Percentiles rank a stretch among this genome's conserved stretches.
Conservation (phyloP, 805 yeast genomes). For the Myxozyma vanderwaltii region DNA sequence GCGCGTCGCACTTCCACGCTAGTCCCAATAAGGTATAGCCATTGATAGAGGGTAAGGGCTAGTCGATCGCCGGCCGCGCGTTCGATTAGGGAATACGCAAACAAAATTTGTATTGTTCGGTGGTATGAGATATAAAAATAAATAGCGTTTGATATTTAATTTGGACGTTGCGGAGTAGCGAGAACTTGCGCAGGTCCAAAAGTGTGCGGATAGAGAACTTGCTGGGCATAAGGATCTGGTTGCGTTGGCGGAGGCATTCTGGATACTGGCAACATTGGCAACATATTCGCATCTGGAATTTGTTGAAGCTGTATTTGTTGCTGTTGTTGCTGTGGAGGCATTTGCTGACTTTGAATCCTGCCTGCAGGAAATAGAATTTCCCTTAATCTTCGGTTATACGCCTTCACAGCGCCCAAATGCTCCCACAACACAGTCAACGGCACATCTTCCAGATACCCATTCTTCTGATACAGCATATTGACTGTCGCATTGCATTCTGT, state of each 20-base stretch:
- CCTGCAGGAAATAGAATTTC: constrained; percentile 13
- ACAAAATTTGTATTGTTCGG: not conserved
- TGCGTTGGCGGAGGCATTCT: not conserved
- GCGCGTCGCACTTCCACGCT: constrained; percentile 14
- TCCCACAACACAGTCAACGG: constrained; percentile 25
- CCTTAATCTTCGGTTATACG: constrained; percentile 20
- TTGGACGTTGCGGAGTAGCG: constrained; percentile 7
- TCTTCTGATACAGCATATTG: constrained; percentile 20
- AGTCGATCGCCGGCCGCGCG: not conserved
- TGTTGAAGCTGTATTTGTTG: not conserved
- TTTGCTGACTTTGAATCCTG: too few relatives aligned
- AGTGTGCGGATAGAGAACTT: not conserved
- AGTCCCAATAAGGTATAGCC: constrained; percentile 1
- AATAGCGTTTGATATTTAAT: not conserved
- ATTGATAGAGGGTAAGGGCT: not conserved
- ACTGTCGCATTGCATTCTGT: constrained; percentile 17
- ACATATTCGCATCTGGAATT: not conserved
- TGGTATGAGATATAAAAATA: not conserved
- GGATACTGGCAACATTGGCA: too few relatives aligned
- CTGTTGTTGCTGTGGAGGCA: not conserved
- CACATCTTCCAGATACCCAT: constrained; percentile 20
- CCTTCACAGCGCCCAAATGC: constrained; percentile 22
- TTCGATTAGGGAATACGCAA: too few relatives aligned
- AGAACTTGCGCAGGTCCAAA: not conserved
- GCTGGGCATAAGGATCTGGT: not conserved